Conservation (phyloP, 371 early-diverging fungal species). For the Mucor saturninus region DNA sequence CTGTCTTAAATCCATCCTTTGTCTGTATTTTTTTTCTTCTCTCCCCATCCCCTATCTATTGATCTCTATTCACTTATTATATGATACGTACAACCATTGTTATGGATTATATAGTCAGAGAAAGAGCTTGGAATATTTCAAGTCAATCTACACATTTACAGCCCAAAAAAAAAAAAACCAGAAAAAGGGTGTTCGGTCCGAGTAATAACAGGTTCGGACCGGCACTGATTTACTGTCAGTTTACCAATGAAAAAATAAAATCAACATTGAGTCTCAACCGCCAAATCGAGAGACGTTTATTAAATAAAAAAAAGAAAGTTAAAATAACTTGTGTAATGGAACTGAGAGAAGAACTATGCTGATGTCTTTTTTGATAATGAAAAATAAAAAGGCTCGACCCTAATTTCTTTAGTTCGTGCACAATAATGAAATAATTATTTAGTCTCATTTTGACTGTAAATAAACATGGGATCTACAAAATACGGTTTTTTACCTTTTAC, state of each 20-base stretch:
- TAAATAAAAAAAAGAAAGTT: too few relatives aligned
- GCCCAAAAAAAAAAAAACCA: slow-evolving; percentile 13
- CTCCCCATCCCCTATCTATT: not conserved
- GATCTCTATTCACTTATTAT: slow-evolving; percentile 5
- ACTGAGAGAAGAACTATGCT: not conserved
- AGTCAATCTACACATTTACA: slow-evolving; percentile 29
- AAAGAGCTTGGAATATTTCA: slow-evolving; percentile 28
- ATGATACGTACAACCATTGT: slow-evolving; percentile 37
- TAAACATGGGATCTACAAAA: too few relatives aligned
- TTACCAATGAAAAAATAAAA: not conserved
- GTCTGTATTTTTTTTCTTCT: not conserved
- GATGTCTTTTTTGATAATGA: not conserved
- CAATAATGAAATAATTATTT: not conserved
- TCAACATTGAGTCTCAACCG: too few relatives aligned
- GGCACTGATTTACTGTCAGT: not conserved
- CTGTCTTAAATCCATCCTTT: slow-evolving; percentile 4
- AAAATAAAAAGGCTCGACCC: not conserved
- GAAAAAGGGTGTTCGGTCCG: slow-evolving; percentile 7
- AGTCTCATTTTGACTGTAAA: too few relatives aligned
- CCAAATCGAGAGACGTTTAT: too few relatives aligned
- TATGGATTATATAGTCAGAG: slow-evolving; percentile 41
- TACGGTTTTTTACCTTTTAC: too few relatives aligned
- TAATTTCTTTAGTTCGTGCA: not conserved
- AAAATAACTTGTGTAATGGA: not conserved
- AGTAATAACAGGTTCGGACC: not conserved